Base-by-base conservation (phyloP, 345 rosid species). In the Sapria himalayana region DNA sequence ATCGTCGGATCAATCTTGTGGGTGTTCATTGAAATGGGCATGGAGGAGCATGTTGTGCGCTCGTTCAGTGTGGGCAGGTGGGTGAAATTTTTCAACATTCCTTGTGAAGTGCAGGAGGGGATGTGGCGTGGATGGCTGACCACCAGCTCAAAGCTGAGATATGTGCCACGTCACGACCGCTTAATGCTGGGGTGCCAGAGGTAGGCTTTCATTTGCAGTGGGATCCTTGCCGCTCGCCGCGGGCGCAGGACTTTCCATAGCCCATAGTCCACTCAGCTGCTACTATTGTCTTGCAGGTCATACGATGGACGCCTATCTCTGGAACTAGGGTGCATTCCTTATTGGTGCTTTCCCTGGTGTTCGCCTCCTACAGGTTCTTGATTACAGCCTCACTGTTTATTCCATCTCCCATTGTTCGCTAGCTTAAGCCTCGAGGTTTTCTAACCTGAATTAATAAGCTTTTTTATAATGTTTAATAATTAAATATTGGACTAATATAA, bases 301-400 rank as follows among this genome's bases (percentile, higher is more conserved):
- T 70, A 59, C 45, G 61, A 61, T 19, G 64, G 53, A 46, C 71
- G 94, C 5, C 8, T 61, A 52, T 61, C 71, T 42, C 20, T 49
- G 18, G 53, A 48, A 39, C 24, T 34, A 24, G 78, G 77, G 25
- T 64, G 66, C 43, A 48, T 66, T 57, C 80, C 92, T 22, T 61
- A 40, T 35, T 73, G 69, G 75, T 42, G 72, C 64, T 78, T 78
- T 33, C 89, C 85, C 1, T 61, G 70, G 50, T 71, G 72, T 45
- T 72, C 72, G 19, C 42, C 44, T 41, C 23, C 76, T 29, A 74
- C 93, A 86, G 91, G 98, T 86, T 58, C 33, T n/a, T n/a, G n/a
- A n/a, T n/a, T n/a, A n/a, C n/a, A n/a, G n/a, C n/a, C n/a, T n/a
- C n/a, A n/a, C n/a, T n/a, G n/a, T n/a, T n/a, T n/a, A n/a, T n/a